phyloP scores from a whole-genome alignment of 2,329 filamentous ascomycete species.

The Fusarium penzigii region DNA sequence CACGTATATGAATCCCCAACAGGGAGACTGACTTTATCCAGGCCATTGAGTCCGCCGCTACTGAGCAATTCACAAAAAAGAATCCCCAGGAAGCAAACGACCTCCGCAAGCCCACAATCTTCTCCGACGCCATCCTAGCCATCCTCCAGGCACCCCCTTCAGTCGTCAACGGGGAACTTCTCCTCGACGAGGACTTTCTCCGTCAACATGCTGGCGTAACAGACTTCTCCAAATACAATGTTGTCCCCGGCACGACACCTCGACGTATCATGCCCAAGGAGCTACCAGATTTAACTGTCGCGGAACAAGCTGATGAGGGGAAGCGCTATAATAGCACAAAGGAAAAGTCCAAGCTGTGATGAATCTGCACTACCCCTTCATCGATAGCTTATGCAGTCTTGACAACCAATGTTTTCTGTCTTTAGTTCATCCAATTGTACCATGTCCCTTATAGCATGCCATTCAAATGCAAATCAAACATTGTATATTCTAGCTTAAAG shows the following conservation, averaged over 20 bases:
- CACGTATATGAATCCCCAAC: not conserved
- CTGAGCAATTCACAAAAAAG: slow-evolving; percentile 49
- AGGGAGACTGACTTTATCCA: slow-evolving; percentile 5
- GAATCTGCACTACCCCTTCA: too few relatives aligned
- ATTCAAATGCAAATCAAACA: too few relatives aligned
- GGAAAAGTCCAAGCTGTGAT: slow-evolving; percentile 40
- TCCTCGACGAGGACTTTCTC: slow-evolving; percentile 81
- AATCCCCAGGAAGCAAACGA: slow-evolving; percentile 54
- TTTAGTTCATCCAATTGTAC: too few relatives aligned
- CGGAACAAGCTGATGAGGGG: slow-evolving; percentile 80
- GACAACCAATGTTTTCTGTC: too few relatives aligned
- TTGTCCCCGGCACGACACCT: slow-evolving; percentile 65
- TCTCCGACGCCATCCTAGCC: slow-evolving; percentile 75
- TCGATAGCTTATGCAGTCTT: too few relatives aligned
- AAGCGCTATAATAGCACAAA: slow-evolving; percentile 66
- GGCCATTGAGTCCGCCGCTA: slow-evolving; percentile 76
- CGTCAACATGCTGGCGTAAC: slow-evolving; percentile 61
- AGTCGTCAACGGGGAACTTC: slow-evolving; percentile 69
- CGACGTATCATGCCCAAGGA: slow-evolving; percentile 75
- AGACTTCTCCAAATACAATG: slow-evolving; percentile 72
- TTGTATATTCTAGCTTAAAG: not conserved
- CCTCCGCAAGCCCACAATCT: slow-evolving; percentile 71
- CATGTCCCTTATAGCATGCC: too few relatives aligned
- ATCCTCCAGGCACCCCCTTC: slow-evolving; percentile 63
- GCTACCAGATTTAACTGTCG: slow-evolving; percentile 70